Conservation (phyloP, 441 rosid genomes). For the Isatis lusitanica region DNA sequence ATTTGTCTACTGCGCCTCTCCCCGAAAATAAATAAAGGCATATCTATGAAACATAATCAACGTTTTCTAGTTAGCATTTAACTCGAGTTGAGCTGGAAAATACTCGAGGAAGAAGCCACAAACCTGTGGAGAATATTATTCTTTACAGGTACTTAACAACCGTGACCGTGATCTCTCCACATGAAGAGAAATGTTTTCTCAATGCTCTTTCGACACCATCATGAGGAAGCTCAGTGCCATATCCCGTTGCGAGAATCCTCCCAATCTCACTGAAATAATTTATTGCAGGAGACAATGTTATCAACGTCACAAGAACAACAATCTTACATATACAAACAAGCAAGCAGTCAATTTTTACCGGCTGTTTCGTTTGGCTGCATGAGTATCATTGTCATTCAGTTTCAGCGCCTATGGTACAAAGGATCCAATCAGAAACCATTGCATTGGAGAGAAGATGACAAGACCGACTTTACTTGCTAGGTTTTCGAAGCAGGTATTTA, state of each 20-base stretch:
- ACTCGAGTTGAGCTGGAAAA: not conserved
- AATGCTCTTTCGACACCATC: not conserved
- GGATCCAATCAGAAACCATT: not conserved
- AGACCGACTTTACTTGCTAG: too few relatives aligned
- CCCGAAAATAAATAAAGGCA: not conserved
- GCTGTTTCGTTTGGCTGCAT: too few relatives aligned
- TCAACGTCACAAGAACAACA: too few relatives aligned
- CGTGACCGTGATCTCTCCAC: not conserved
- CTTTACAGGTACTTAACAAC: not conserved
- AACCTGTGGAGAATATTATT: not conserved
- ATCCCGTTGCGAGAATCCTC: not conserved
- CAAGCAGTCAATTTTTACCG: too few relatives aligned
- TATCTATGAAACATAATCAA: not conserved
- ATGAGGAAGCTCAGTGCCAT: not conserved
- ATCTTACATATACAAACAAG: too few relatives aligned
- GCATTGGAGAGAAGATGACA: too few relatives aligned
- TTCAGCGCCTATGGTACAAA: too few relatives aligned
- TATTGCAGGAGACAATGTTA: too few relatives aligned
- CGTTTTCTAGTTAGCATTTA: not conserved
- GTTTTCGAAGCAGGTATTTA: too few relatives aligned
- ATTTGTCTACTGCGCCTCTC: not conserved
- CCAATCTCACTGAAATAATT: too few relatives aligned
- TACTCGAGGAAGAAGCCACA: not conserved
- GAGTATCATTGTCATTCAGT: too few relatives aligned
- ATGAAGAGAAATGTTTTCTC: not conserved